Evolutionary conservation across 2,329 filamentous ascomycete genomes (phyloP).

Genomic region (Ophiostoma sp.): DNA sequence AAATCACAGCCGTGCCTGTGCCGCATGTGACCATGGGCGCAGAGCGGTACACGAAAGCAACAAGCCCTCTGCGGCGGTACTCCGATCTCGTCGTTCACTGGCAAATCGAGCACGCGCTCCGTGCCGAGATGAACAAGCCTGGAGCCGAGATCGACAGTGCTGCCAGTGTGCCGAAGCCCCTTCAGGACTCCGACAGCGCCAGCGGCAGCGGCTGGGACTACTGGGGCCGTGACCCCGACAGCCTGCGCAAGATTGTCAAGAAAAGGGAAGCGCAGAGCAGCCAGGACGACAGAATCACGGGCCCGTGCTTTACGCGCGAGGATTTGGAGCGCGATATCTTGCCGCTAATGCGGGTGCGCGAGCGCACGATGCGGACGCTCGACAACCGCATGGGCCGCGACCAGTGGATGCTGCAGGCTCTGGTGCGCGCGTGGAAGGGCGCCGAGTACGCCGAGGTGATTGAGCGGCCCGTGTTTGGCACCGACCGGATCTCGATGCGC

Average conservation of each 20-base stretch:
- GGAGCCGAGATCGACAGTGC: no score
- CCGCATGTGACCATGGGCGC: conserved; percentile 54
- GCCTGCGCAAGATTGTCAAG: not conserved
- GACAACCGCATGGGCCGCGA: conserved; percentile 39
- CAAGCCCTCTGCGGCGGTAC: conserved; percentile 61
- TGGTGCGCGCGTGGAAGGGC: conserved; percentile 56
- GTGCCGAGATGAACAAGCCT: conserved; percentile 35
- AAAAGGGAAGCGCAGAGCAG: not conserved
- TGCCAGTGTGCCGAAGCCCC: no score
- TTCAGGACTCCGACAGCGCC: no score
- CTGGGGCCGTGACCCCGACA: not conserved
- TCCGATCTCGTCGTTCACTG: conserved; percentile 59
- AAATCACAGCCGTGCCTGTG: conserved; percentile 48
- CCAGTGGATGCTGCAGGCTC: conserved; percentile 53
- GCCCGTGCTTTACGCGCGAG: conserved; percentile 39
- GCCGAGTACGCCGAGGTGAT: conserved; percentile 34
- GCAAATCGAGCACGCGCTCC: conserved; percentile 58
- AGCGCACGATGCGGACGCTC: conserved; percentile 45
- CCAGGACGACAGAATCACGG: not conserved
- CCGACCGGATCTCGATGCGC: not conserved
- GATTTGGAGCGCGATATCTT: conserved; percentile 42
- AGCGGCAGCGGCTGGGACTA: no score
- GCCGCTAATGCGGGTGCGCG: conserved; percentile 47
- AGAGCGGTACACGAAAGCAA: conserved; percentile 58
- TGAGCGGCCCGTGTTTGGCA: conserved; percentile 1